phyloP scores from a whole-genome alignment of 2,329 filamentous ascomycete genomes.

The Myriosclerotinia scirpicola region DNA sequence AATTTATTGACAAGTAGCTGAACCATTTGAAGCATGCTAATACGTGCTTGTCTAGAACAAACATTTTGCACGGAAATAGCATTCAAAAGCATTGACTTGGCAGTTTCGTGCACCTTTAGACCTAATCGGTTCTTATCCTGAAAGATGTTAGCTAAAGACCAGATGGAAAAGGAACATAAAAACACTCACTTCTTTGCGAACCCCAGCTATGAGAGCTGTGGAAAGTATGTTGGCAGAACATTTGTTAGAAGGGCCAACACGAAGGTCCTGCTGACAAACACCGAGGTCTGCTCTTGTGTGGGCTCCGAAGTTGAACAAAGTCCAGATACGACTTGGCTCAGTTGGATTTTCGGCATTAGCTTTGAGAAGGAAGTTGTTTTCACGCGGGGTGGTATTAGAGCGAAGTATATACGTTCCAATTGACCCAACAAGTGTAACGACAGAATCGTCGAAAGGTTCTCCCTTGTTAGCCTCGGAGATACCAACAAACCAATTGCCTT shows the following conservation, averaged over 20 bases:
- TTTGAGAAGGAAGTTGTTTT: slow-evolving; percentile 28
- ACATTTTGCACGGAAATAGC: slow-evolving; percentile 25
- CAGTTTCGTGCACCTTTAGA: slow-evolving; percentile 29
- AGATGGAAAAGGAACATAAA: neutral
- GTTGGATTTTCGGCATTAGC: slow-evolving; percentile 13
- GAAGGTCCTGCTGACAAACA: slow-evolving; percentile 20
- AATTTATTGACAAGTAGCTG: slow-evolving; percentile 41
- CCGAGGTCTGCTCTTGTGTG: slow-evolving; percentile 11
- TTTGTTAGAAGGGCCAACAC: slow-evolving; percentile 18
- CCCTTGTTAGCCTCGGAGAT: slow-evolving; percentile 16
- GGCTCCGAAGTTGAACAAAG: slow-evolving; percentile 21
- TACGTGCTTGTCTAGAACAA: slow-evolving; percentile 27
- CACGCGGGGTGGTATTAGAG: slow-evolving; percentile 27
- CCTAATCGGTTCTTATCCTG: slow-evolving; percentile 25
- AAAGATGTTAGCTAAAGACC: slow-evolving; percentile 23
- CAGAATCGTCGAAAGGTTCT: slow-evolving; percentile 16
- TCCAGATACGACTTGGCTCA: slow-evolving; percentile 23
- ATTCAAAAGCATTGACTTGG: slow-evolving; percentile 34
- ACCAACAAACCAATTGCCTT: slow-evolving; percentile 24
- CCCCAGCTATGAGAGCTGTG: slow-evolving; percentile 31
- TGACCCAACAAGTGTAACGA: slow-evolving; percentile 29
- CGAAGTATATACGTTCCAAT: slow-evolving; percentile 29
- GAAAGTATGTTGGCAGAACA: slow-evolving; percentile 23
- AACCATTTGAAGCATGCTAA: slow-evolving; percentile 33
- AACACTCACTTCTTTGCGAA: slow-evolving; percentile 31